Evolutionary conservation across 345 rosid genomes (phyloP).

Genomic region (Lumnitzera racemosa): DNA sequence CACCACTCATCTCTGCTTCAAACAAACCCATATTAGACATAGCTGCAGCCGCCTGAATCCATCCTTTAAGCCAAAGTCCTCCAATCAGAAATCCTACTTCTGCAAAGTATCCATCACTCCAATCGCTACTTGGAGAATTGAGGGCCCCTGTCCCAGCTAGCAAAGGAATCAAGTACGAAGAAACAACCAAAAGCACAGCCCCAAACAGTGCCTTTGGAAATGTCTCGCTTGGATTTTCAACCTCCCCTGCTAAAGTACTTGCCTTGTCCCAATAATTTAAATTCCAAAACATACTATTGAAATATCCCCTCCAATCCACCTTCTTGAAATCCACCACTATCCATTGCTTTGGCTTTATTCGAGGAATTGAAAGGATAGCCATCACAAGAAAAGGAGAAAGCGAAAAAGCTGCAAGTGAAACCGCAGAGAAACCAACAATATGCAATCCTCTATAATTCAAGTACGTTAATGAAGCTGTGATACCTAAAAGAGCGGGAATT

Average conservation of each 20-base stretch:
- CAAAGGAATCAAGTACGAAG: constrained; percentile 70
- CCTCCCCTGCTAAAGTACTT: constrained; percentile 92
- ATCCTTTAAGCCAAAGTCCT: constrained; percentile 79
- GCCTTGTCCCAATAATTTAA: constrained; percentile 95
- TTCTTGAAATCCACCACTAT: constrained; percentile 47
- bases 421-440: constrained; percentile 77
- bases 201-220: constrained; percentile 84
- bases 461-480: constrained; percentile 66
- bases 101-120: constrained; percentile 94
- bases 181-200: constrained; percentile 69
- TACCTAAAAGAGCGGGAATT: constrained; percentile 68
- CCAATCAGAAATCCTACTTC: constrained; percentile 88
- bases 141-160: constrained; percentile 80
- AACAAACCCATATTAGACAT: constrained; percentile 90
- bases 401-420: constrained; percentile 61
- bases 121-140: constrained; percentile 38
- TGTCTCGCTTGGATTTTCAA: constrained; percentile 68
- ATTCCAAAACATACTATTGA: constrained; percentile 96
- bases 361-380: constrained; percentile 61
- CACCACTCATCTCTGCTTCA: constrained; percentile 96
- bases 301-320: constrained; percentile 84
- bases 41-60: constrained; percentile 96
- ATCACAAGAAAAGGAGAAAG: constrained; percentile 72
- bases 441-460: constrained; percentile 85
- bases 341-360: constrained; percentile 62